phyloP scores from a whole-genome alignment of 805 yeast genomes.

The Candida montana region DNA sequence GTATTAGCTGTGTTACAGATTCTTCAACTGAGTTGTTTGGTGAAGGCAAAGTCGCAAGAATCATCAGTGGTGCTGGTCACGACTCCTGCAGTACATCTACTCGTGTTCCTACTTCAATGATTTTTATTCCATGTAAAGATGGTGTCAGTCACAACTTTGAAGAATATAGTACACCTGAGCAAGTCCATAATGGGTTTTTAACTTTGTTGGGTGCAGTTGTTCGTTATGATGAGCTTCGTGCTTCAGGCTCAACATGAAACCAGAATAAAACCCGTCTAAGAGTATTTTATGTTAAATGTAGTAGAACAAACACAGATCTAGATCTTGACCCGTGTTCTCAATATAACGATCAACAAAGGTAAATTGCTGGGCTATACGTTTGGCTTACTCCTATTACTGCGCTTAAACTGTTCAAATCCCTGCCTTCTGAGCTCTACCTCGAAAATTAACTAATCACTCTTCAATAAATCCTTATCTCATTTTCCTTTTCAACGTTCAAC shows the following conservation, averaged over 20 bases:
- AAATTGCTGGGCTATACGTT: no score
- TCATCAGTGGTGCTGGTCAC: conserved; percentile 70
- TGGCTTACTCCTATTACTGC: no score
- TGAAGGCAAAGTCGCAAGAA: conserved; percentile 35
- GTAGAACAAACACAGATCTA: no score
- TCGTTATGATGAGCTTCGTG: conserved; percentile 29
- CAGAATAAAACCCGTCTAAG: background rate
- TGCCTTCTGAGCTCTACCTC: no score
- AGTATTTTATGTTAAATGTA: no score
- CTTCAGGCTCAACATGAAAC: background rate
- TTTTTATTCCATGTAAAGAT: conserved; percentile 62
- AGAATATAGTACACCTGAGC: conserved; percentile 61
- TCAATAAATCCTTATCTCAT: no score
- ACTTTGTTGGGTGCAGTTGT: conserved; percentile 49
- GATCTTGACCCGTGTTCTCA: no score
- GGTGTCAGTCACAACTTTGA: conserved; percentile 65
- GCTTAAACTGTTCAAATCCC: no score
- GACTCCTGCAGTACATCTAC: conserved; percentile 58
- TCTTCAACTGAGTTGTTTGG: conserved; percentile 49
- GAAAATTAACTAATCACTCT: no score
- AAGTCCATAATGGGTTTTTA: conserved; percentile 54
- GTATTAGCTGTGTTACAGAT: conserved; percentile 45
- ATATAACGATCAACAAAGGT: no score
- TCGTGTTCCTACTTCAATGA: conserved; percentile 66
- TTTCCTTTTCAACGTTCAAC: no score